Percentiles rank a stretch among this genome's conserved stretches.
Evolutionary conservation across 2,329 filamentous ascomycete genomes (phyloP).

Genomic region (Fusarium keratoplasticum): DNA sequence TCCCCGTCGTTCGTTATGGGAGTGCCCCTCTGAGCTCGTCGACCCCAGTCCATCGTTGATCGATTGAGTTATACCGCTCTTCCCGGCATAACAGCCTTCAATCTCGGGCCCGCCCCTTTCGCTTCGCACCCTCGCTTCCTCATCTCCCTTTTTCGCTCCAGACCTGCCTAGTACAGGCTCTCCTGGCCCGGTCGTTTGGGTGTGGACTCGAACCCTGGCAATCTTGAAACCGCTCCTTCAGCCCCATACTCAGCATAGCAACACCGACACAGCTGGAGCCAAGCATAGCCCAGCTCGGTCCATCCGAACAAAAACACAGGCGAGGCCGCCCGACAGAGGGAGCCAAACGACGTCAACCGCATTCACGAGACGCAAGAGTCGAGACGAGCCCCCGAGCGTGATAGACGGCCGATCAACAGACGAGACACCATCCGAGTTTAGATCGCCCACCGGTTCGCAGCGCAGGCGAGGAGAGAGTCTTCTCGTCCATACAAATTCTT

Average conservation of each 20-base stretch:
- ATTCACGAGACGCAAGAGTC: conserved; percentile 16
- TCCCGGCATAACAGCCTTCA: conserved; percentile 14
- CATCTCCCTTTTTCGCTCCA: conserved; percentile 37
- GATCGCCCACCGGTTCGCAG: conserved; percentile 9
- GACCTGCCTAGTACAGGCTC: conserved; percentile 36
- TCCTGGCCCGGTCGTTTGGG: conserved; percentile 36
- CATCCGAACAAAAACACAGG: conserved; percentile 36
- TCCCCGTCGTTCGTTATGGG: conserved; percentile 23
- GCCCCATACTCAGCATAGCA: conserved; percentile 43
- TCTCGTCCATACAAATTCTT: conserved; percentile 22
- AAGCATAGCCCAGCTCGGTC: conserved; percentile 24
- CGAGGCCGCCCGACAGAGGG: conserved; percentile 22
- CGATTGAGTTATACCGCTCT: conserved; percentile 31
- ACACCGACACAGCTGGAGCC: conserved; percentile 27
- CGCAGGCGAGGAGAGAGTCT: conserved; percentile 17
- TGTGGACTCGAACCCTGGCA: conserved; percentile 37
- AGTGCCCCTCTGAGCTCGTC: conserved; percentile 16
- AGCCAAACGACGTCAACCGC: conserved; percentile 14
- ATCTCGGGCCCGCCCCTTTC: conserved; percentile 19
- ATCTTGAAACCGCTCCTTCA: conserved; percentile 44
- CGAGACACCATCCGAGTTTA: not conserved
- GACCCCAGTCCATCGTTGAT: conserved; percentile 41
- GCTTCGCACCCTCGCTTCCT: conserved; percentile 39
- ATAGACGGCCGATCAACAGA: not conserved
- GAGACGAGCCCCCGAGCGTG: conserved; percentile 5